Evolutionary conservation across 1,284 basidiomycete species (phyloP).

Genomic region (Microbotryum scabiosae): DNA sequence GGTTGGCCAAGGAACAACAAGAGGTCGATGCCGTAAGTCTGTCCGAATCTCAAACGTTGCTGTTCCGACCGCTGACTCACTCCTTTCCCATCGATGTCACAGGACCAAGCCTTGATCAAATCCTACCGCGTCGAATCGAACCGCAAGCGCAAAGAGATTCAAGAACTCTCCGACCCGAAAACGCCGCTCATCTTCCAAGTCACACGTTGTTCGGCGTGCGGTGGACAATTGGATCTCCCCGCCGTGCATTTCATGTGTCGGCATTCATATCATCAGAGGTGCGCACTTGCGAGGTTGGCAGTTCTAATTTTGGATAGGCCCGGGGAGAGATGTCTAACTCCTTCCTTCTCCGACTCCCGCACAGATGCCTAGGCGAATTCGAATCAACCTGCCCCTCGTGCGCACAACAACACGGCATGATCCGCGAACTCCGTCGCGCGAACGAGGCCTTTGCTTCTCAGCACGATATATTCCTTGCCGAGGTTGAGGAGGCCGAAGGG

Average conservation of each 20-base stretch:
- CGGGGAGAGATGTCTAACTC: too few relatives aligned
- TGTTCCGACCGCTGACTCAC: neutral
- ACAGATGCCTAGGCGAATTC: constrained; percentile 72
- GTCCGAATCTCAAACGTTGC: neutral
- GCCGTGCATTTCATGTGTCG: constrained; percentile 97
- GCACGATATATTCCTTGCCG: constrained; percentile 78
- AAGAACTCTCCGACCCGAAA: constrained; percentile 64
- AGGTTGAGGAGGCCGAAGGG: constrained; percentile 61
- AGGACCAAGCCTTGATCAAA: constrained; percentile 74
- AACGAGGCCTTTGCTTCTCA: constrained; percentile 73
- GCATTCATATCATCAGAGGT: constrained; percentile 93
- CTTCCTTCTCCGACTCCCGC: too few relatives aligned
- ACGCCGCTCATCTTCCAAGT: constrained; percentile 85
- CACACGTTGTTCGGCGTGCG: constrained; percentile 78
- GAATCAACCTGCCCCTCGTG: constrained; percentile 76
- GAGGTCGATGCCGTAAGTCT: constrained; percentile 66
- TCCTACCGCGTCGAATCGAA: constrained; percentile 80
- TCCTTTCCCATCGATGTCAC: constrained; percentile 2
- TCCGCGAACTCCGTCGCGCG: constrained; percentile 74
- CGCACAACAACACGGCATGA: constrained; percentile 73
- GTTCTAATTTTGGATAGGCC: too few relatives aligned
- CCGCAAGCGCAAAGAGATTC: constrained; percentile 71
- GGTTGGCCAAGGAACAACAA: constrained; percentile 62
- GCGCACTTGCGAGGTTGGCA: constrained; percentile 22
- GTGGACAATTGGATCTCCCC: constrained; percentile 80